Percentiles rank a stretch among this genome's conserved stretches.
Evolutionary conservation across 331 rosid genomes (phyloP).

Genomic region (Erythrophleum ivorense): DNA sequence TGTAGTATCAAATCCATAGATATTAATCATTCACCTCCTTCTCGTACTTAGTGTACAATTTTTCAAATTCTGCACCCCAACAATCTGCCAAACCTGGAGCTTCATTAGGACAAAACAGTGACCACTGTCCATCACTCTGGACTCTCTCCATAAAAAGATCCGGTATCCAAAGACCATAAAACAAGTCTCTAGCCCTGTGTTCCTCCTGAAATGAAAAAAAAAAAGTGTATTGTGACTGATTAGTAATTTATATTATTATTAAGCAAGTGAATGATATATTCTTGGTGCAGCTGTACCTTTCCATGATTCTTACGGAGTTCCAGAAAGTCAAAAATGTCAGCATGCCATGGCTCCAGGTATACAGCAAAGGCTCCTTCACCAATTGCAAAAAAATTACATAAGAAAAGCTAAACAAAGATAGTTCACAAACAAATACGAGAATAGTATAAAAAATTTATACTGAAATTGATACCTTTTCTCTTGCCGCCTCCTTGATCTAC

Average conservation of each 20-base stretch:
- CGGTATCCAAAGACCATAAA: constrained; percentile 93
- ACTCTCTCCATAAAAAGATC: constrained; percentile 96
- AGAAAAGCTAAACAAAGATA: no score
- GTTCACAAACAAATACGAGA: no score
- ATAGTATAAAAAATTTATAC: no score
- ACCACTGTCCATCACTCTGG: constrained; percentile 77
- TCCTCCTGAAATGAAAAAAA: constrained; percentile 70
- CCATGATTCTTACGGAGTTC: constrained; percentile 88
- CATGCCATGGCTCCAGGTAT: constrained; percentile 97
- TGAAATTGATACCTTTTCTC: constrained; percentile 93
- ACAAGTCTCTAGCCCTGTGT: constrained; percentile 89
- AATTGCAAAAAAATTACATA: constrained; percentile 9
- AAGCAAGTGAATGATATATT: no score
- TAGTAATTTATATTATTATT: no score
- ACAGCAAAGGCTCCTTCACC: constrained; percentile 91
- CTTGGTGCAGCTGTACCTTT: no score
- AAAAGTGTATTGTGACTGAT: no score
- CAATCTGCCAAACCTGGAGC: constrained; percentile 91
- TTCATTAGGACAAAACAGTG: constrained; percentile 87
- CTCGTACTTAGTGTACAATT: constrained; percentile 67
- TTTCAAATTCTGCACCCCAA: constrained; percentile 87
- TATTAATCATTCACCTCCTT: constrained; percentile 50
- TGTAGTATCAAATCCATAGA: neutral
- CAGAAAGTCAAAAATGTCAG: constrained; percentile 80
- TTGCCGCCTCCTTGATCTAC: constrained; percentile 99